These are phyloP conservation scores for Boletales sp. DNA, from an alignment of 768 basidiomycete genomes.

Conservation along the genomic window DNA sequence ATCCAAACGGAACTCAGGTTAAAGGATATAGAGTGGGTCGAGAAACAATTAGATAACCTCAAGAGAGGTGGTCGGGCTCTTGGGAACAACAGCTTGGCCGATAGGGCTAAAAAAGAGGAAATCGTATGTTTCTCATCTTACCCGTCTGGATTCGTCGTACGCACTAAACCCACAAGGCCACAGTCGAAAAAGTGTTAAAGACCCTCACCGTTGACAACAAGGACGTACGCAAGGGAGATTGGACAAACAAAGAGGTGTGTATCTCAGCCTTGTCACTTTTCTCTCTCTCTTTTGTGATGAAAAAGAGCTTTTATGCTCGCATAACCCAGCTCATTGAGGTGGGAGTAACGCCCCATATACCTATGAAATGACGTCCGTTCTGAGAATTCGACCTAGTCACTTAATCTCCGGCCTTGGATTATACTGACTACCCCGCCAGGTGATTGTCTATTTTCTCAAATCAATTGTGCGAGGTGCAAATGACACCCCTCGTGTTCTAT, in stretches of 20 bases:
- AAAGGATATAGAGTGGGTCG: conserved; percentile 99
- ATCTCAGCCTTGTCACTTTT: neutral
- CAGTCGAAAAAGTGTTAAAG: conserved; percentile 81
- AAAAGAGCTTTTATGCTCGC: conserved; percentile 74
- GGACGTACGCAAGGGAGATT: conserved; percentile 90
- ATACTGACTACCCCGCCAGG: conserved; percentile 17
- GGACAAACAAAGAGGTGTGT: conserved; percentile 95
- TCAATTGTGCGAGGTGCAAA: neutral
- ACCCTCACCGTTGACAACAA: conserved; percentile 74
- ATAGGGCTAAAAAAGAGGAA: conserved; percentile 96
- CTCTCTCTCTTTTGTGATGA: conserved; percentile 45
- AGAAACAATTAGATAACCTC: conserved; percentile 78
- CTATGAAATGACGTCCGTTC: conserved; percentile 59
- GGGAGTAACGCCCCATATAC: conserved; percentile 86
- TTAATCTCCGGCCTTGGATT: neutral
- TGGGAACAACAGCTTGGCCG: conserved; percentile 76
- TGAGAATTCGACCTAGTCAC: conserved; percentile 29
- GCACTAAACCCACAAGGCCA: conserved; percentile 49
- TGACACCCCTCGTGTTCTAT: too few species aligned
- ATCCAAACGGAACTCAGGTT: conserved; percentile 91
- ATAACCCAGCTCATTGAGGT: conserved; percentile 96
- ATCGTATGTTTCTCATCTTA: conserved; percentile 50
- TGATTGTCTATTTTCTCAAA: conserved; percentile 15
- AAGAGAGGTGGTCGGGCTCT: conserved; percentile 73
- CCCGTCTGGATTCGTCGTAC: conserved; percentile 2